These are phyloP conservation scores for Phytophthora brassicae DNA, from an alignment of 352 stramenopile genomes.

Conservation along the genomic window DNA sequence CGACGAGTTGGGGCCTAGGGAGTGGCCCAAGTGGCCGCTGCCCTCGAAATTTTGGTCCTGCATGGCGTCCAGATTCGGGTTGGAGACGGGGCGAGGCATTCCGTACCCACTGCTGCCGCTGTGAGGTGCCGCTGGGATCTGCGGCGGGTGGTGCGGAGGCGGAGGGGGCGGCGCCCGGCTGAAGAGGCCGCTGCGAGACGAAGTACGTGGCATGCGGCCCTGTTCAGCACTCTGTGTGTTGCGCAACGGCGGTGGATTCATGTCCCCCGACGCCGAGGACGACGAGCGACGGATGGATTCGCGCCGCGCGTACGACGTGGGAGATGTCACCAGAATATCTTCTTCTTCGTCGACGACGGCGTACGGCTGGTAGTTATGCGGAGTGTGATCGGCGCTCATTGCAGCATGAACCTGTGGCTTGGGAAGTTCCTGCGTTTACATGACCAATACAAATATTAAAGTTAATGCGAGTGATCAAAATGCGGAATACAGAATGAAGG, in stretches of 20 bases:
- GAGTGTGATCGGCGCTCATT: slow-evolving; percentile 43
- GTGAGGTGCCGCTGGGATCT: slow-evolving; percentile 24
- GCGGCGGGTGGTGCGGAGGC: slow-evolving; percentile 52
- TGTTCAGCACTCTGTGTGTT: slow-evolving; percentile 27
- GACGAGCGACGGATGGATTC: slow-evolving; percentile 80
- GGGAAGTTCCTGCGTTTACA: slow-evolving; percentile 21
- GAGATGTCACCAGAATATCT: slow-evolving; percentile 82
- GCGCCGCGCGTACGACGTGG: slow-evolving; percentile 74
- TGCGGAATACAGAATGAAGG: slow-evolving; percentile 26
- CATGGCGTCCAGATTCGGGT: slow-evolving; percentile 59
- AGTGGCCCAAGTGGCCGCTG: slow-evolving; percentile 62
- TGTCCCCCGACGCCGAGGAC: slow-evolving; percentile 52
- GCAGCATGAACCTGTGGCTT: slow-evolving; percentile 37
- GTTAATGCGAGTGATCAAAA: slow-evolving; percentile 2
- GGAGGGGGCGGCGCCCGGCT: slow-evolving; percentile 60
- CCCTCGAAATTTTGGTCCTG: slow-evolving; percentile 33
- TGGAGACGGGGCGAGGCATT: slow-evolving; percentile 65
- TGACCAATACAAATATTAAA: slow-evolving; percentile 32
- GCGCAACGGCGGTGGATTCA: slow-evolving; percentile 30
- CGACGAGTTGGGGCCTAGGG: slow-evolving; percentile 56
- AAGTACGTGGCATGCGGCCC: slow-evolving; percentile 28
- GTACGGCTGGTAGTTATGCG: slow-evolving; percentile 38
- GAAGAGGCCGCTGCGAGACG: slow-evolving; percentile 60
- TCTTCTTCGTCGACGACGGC: slow-evolving; percentile 57
- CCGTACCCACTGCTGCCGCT: slow-evolving; percentile 13